Evolutionary conservation across 2,329 filamentous ascomycete species (phyloP).

Genomic region (Teratosphaeria pseudoeucalypti): DNA sequence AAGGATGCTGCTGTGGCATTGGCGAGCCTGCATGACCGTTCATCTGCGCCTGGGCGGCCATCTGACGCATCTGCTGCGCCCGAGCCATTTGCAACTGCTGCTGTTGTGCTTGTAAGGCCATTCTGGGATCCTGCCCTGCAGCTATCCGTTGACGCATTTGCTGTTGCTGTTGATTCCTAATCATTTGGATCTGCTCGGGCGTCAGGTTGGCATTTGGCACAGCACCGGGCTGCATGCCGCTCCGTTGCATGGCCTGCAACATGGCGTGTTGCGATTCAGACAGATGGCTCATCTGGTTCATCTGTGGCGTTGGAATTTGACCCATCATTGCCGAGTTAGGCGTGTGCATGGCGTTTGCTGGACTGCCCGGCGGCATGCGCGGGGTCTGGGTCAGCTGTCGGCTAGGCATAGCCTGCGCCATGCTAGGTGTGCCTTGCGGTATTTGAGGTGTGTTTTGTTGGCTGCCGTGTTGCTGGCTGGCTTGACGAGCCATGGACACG

Average conservation of each 20-base stretch:
- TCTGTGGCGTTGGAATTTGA: conserved; percentile 19
- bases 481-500: conserved; percentile 26
- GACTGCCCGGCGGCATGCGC: conserved; percentile 25
- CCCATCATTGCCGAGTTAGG: conserved; percentile 18
- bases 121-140: conserved; percentile 7
- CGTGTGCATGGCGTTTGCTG: conserved; percentile 20
- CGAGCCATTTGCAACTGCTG: conserved; percentile 7
- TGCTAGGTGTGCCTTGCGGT: conserved; percentile 27
- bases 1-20: conserved; percentile 3
- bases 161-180: conserved; percentile 3
- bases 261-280: conserved; percentile 23
- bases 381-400: conserved; percentile 29
- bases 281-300: conserved; percentile 16
- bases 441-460: conserved; percentile 29
- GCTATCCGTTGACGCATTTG: conserved; percentile 14
- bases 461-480: conserved; percentile 29
- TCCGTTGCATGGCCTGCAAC: conserved; percentile 23
- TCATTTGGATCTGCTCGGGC: conserved; percentile 11
- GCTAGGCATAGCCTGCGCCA: conserved; percentile 24
- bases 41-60: conserved; percentile 12
- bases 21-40: conserved; percentile 11
- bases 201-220: conserved; percentile 10
- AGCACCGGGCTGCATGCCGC: conserved; percentile 17
- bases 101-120: conserved; percentile 12
- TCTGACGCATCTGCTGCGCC: conserved; percentile 17